Evolutionary conservation across 2,329 filamentous ascomycete species (phyloP).

Genomic region (Penicillium expansum): DNA sequence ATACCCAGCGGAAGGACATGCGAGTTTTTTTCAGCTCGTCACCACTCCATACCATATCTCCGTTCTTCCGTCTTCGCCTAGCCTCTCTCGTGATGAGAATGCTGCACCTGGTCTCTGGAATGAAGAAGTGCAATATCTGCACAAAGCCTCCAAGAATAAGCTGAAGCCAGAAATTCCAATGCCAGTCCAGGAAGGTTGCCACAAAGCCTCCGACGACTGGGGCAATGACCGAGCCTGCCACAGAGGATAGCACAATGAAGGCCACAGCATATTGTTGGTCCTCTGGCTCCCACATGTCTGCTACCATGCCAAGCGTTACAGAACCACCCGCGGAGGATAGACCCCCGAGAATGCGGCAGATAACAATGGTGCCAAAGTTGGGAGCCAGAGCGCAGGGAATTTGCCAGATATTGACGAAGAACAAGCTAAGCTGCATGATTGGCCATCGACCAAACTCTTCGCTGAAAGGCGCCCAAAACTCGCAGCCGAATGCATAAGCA

Average conservation of each 20-base stretch:
- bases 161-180: conserved; percentile 64
- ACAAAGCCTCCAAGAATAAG: conserved; percentile 56
- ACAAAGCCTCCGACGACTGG: conserved; percentile 56
- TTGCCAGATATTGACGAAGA: conserved; percentile 75
- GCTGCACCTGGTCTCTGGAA: conserved; percentile 58
- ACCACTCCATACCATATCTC: conserved; percentile 66
- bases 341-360: conserved; percentile 65
- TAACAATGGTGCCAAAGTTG: conserved; percentile 66
- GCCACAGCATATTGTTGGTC: conserved; percentile 60
- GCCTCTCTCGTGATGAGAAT: conserved; percentile 59
- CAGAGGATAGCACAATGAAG: conserved; percentile 59
- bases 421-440: conserved; percentile 68
- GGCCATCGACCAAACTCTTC: conserved; percentile 77
- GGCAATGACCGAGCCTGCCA: conserved; percentile 49
- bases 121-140: conserved; percentile 50
- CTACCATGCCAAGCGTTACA: conserved; percentile 63
- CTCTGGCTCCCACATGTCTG: conserved; percentile 60
- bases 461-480: conserved; percentile 83
- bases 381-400: conserved; percentile 68
- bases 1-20: conserved; percentile 56
- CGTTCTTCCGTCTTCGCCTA: conserved; percentile 54
- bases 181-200: conserved; percentile 49
- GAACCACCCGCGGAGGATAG: conserved; percentile 63
- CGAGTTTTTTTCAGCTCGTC: conserved; percentile 63
- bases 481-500: conserved; percentile 78